Percentiles rank a stretch among this genome's conserved stretches.
These are phyloP conservation scores for Torulaspora pretoriensis DNA, from an alignment of 1,139 yeast genomes.

Conservation along the genomic window DNA sequence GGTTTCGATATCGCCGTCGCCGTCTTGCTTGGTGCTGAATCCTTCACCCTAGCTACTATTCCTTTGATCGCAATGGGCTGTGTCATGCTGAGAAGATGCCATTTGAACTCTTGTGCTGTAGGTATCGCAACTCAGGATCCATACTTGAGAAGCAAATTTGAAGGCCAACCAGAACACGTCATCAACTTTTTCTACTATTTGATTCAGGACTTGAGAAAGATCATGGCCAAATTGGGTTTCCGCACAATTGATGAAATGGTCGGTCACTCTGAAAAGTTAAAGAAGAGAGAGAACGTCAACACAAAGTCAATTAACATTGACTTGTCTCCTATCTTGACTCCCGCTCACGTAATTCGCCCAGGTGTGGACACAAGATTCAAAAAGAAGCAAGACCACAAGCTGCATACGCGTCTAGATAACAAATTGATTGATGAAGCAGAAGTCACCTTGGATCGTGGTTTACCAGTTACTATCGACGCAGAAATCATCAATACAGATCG, in stretches of 20 bases:
- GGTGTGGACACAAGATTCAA: conserved; percentile 94
- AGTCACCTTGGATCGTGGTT: conserved; percentile 84
- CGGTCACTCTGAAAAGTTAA: conserved; percentile 89
- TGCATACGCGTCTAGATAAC: conserved; percentile 91
- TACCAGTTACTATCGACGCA: conserved; percentile 91
- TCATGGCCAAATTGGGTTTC: conserved; percentile 94
- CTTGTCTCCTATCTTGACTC: conserved; percentile 87
- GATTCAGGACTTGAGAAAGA: conserved; percentile 84
- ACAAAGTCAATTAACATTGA: conserved; percentile 91
- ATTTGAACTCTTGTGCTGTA: conserved; percentile 90
- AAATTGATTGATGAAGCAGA: conserved; percentile 95
- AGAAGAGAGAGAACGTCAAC: conserved; percentile 80
- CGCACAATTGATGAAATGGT: conserved; percentile 97
- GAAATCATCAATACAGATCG: conserved; percentile 94
- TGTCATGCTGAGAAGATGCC: conserved; percentile 93
- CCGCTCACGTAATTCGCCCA: conserved; percentile 96
- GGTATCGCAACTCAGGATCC: conserved; percentile 99
- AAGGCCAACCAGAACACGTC: conserved; percentile 97
- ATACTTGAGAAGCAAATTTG: conserved; percentile 81
- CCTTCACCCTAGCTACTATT: conserved; percentile 97
- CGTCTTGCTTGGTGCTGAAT: conserved; percentile 94
- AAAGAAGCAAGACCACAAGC: conserved; percentile 89
- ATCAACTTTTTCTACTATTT: conserved; percentile 95
- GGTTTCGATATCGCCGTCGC: conserved; percentile 94
- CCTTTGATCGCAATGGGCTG: conserved; percentile 98